Evolutionary conservation across 257 asterid genomes (phyloP).

Genomic region (Osmanthus fragrans): DNA sequence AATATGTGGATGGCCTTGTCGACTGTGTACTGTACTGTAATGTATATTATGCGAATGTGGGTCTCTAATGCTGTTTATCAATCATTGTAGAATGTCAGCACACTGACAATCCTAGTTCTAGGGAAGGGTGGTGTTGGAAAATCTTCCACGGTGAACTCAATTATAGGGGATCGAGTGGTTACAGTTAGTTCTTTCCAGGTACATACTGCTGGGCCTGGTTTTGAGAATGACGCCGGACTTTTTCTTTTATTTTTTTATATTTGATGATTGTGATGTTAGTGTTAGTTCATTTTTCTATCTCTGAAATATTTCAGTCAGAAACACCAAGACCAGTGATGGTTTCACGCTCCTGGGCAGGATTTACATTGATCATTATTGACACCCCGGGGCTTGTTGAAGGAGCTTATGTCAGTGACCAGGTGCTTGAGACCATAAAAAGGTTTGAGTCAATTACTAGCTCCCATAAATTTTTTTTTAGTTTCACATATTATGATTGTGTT

Average conservation of each 20-base stretch:
- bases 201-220: conserved; percentile 4
- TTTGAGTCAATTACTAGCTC: too few species aligned
- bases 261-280: background rate
- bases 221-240: conserved; percentile 12
- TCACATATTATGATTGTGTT: background rate
- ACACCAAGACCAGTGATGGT: too few species aligned
- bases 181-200: conserved; percentile 97
- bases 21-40: background rate
- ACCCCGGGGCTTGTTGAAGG: too few species aligned
- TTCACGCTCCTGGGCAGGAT: too few species aligned
- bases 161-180: conserved; percentile 75
- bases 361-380: too few species aligned
- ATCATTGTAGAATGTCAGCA: conserved; percentile 60
- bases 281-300: too few species aligned
- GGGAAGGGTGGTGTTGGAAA: conserved; percentile 99
- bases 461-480: background rate
- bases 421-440: too few species aligned
- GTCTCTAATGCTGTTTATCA: conserved; percentile 1
- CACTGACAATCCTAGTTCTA: conserved; percentile 89
- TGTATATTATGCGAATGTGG: conserved; percentile 6
- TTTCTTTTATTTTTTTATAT: background rate
- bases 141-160: conserved; percentile 73
- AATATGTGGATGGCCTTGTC: background rate
- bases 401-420: too few species aligned
- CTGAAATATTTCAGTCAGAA: too few species aligned